Conservation (phyloP, 1,284 basidiomycete genomes). For the Austroboletus sp. region DNA sequence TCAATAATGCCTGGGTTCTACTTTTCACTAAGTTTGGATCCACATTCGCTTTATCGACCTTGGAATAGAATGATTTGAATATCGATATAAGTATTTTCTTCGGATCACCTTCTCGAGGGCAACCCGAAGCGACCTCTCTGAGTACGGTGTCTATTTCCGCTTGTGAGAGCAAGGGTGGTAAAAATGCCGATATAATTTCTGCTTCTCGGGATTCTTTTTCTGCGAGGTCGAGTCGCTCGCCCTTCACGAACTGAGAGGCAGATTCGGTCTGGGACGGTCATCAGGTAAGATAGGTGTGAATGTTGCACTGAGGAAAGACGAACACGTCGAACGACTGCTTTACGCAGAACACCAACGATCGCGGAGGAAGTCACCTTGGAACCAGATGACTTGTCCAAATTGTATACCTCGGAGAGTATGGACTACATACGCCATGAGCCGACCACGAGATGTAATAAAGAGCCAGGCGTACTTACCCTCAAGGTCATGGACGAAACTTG, state of each 20-base stretch:
- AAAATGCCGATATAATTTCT: constrained; percentile 45
- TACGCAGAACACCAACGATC: constrained; percentile 50
- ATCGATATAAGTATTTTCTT: constrained; percentile 43
- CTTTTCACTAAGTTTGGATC: constrained; percentile 51
- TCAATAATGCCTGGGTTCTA: constrained; percentile 41
- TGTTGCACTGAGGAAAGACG: constrained; percentile 23
- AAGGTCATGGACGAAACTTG: constrained; percentile 49
- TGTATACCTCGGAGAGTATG: constrained; percentile 61
- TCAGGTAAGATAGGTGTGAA: not conserved
- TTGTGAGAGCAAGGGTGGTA: constrained; percentile 54
- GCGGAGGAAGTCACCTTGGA: constrained; percentile 40
- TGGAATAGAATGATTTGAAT: constrained; percentile 57
- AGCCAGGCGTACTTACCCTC: constrained; percentile 40
- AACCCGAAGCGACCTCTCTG: constrained; percentile 35
- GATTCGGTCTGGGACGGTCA: constrained; percentile 48
- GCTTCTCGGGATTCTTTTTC: constrained; percentile 56
- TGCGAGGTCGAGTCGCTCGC: constrained; percentile 59
- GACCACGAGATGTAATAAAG: not conserved
- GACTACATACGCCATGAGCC: constrained; percentile 38
- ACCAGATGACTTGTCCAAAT: constrained; percentile 52
- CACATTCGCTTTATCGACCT: constrained; percentile 54
- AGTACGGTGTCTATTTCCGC: constrained; percentile 50
- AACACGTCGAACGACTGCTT: constrained; percentile 54
- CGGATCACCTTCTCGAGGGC: constrained; percentile 27
- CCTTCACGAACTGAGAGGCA: constrained; percentile 48